Percentiles rank a stretch among this genome's conserved stretches.
These are phyloP conservation scores for Daldinia eschscholtzii DNA, from an alignment of 2,329 filamentous ascomycete genomes.

Conservation along the genomic window DNA sequence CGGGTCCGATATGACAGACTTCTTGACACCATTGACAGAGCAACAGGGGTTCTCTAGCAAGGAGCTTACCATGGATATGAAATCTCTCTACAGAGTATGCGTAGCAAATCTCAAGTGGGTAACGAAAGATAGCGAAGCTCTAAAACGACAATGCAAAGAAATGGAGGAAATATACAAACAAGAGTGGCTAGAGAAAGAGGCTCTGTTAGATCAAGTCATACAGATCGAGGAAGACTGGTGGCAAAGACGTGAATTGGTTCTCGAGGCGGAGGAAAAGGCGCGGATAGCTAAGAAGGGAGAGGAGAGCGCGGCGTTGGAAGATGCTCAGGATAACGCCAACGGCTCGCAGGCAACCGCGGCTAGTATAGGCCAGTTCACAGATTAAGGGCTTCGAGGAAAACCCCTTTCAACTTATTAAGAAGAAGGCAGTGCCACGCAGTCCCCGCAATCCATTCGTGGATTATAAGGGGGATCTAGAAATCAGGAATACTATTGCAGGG, in stretches of 20 bases:
- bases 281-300: constrained; percentile 43
- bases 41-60: constrained; percentile 74
- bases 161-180: constrained; percentile 76
- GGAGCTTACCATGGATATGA: constrained; percentile 71
- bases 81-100: constrained; percentile 75
- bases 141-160: constrained; percentile 73
- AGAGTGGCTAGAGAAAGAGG: constrained; percentile 85
- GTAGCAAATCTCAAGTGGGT: constrained; percentile 80
- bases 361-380: constrained; percentile 22
- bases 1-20: constrained; percentile 69
- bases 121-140: constrained; percentile 72
- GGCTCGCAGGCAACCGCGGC: constrained; percentile 24
- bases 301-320: constrained; percentile 24
- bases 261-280: constrained; percentile 53
- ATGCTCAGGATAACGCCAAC: constrained; percentile 42
- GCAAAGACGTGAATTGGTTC: constrained; percentile 67
- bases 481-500: neutral
- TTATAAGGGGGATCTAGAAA: neutral
- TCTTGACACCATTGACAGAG: constrained; percentile 66
- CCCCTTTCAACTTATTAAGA: neutral
- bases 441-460: neutral
- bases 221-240: constrained; percentile 75
- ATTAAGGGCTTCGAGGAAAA: constrained; percentile 3
- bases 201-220: constrained; percentile 79
- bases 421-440: neutral